These are phyloP conservation scores for Fragaria vesca DNA, from an alignment of 306 rosid genomes.

Conservation along the genomic window DNA sequence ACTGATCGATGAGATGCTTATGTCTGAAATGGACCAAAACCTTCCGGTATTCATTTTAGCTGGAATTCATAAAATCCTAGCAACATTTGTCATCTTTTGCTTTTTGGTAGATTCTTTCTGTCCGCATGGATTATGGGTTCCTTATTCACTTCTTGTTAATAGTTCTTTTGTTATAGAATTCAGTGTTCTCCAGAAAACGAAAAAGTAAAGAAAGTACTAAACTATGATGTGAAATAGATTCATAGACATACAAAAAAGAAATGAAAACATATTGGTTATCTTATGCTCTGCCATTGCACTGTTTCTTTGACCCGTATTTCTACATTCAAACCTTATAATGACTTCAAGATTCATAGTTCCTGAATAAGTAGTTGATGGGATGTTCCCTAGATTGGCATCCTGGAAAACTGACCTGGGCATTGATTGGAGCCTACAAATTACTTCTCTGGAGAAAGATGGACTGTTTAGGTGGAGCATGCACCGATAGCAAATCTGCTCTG, in stretches of 20 bases:
- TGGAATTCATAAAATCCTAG: slow-evolving; percentile 8
- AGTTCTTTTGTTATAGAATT: neutral
- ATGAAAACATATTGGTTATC: neutral
- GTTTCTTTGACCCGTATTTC: slow-evolving; percentile 21
- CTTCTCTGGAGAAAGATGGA: too few species aligned
- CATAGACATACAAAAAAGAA: neutral
- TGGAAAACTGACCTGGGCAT: too few species aligned
- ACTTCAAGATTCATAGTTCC: slow-evolving; percentile 14
- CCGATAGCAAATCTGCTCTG: neutral
- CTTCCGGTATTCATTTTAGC: slow-evolving; percentile 68
- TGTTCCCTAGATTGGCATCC: too few species aligned
- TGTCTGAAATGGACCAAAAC: slow-evolving; percentile 69
- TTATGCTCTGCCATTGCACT: slow-evolving; percentile 2
- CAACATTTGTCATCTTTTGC: neutral
- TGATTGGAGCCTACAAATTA: too few species aligned
- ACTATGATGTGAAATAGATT: neutral
- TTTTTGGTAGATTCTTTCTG: neutral
- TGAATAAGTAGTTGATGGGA: too few species aligned
- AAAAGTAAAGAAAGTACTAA: neutral
- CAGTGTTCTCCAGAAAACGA: neutral
- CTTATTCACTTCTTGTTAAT: neutral
- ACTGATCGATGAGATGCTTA: slow-evolving; percentile 85
- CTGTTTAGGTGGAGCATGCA: too few species aligned
- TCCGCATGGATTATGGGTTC: neutral
- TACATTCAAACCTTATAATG: slow-evolving; percentile 11